Evolutionary conservation across 2,329 filamentous ascomycete genomes (phyloP), one percentile per base, ranked within the genome.

Genomic region (Magnaporthiopsis poae): DNA sequence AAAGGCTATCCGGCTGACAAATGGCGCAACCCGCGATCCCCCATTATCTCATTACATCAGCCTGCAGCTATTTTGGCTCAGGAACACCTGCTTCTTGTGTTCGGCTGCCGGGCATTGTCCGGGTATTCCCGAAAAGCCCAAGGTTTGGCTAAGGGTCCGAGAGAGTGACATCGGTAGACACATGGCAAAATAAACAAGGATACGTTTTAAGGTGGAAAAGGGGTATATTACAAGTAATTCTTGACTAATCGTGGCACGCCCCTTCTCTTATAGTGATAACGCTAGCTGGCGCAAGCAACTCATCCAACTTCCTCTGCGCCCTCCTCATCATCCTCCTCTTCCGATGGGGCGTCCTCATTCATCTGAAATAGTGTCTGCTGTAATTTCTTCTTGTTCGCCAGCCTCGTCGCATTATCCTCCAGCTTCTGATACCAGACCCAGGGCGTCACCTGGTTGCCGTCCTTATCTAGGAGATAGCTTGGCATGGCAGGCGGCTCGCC

Each of bases 361-460:
- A 61, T 61, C 35, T 27, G 62, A 18, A 31, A 33, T 5, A 62
- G 36, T 21, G 25, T 61, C 5, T 25, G 12, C 27, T 33, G 60
- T 5, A 61, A n/a, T 33, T 18, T 67, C 69, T n/a, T 64, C 66
- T 25, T 64, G 46, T 3, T 67, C 61, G 27, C 68, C 65, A 46
- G 70, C 71, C 75, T 78, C 2, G 83, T 81, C 21, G 77, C 71
- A 0, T 79, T 71, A 66, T 80, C 80, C 71, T 87, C 84, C n/a
- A 82, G 68, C 65, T 77, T 70, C 72, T 87, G 84, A 33, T 79
- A 75, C n/a, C 72, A 73, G 27, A 88, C 75, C 15, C 82, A 86
- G 0, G 86, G 85, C 7, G 86, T 88, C 46, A 88, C 80, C 73
- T 87, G 84, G 3, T 78, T 76, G 18, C 85, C 86, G 18, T 80